Evolutionary conservation across 2,329 filamentous ascomycete species (phyloP).

Genomic region (Zasmidium angulare): DNA sequence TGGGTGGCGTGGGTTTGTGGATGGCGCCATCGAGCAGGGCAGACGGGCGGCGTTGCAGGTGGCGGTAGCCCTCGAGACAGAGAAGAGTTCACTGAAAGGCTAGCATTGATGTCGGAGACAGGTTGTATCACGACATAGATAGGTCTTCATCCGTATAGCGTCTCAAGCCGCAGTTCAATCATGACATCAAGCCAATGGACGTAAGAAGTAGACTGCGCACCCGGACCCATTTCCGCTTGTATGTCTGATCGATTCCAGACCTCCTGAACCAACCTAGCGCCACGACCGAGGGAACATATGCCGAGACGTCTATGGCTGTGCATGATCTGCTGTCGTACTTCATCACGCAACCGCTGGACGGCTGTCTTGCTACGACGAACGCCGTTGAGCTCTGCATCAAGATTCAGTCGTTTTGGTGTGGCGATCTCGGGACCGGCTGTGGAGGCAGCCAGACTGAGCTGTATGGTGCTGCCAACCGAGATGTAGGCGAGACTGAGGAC

Average conservation of each 20-base stretch:
- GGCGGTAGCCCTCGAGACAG: slow-evolving; percentile 25
- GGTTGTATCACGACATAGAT: neutral
- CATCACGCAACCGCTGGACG: slow-evolving; percentile 7
- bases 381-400: slow-evolving; percentile 3
- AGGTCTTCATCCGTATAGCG: slow-evolving; percentile 13
- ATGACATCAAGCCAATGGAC: slow-evolving; percentile 23
- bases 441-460: neutral
- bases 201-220: neutral
- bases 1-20: slow-evolving; percentile 38
- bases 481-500: slow-evolving; percentile 15
- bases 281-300: slow-evolving; percentile 8
- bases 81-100: no score
- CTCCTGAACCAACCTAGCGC: slow-evolving; percentile 13
- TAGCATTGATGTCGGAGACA: no score
- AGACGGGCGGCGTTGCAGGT: slow-evolving; percentile 38
- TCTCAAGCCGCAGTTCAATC: slow-evolving; percentile 15
- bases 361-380: slow-evolving; percentile 2
- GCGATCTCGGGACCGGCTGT: neutral
- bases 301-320: slow-evolving; percentile 10
- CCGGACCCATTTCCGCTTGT: slow-evolving; percentile 2
- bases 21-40: slow-evolving; percentile 38
- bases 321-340: slow-evolving; percentile 10
- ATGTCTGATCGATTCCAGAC: slow-evolving; percentile 17
- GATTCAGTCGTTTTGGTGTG: neutral
- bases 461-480: slow-evolving; percentile 10